Base-by-base conservation (phyloP, 1,284 basidiomycete species). In the Uromyces viciae-fabae region DNA sequence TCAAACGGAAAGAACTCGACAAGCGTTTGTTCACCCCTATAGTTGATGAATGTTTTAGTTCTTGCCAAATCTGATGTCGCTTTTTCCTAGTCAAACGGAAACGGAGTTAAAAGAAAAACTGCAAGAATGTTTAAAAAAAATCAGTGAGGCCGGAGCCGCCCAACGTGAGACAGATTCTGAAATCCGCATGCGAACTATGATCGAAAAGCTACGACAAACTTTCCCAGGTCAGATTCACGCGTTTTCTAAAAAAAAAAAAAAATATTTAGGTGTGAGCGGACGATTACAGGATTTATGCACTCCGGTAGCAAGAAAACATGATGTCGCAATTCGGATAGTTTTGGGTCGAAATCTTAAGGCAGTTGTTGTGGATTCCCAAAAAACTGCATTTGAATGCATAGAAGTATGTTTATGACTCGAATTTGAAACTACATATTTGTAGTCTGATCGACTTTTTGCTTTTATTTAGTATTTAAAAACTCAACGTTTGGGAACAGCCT, bases 331-430 rank as follows among this genome's bases (percentile, higher is more conserved):
- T n/a, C 91, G 92, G 14, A 94, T 95, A n/a, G 91, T 98, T 22
- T 89, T 99, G 1, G 97, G 96, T 0, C 90, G 95, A 81, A 95
- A 99, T 86, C 92, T 95, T 74, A 96, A 99, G 84, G 93, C 95
- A 0, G 91, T 99, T 78, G 93, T 99, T 1, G 95, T 99, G 0
- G 95, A 98, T 84, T 91, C 94, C 83, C 95, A 99, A 88, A 94
- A 93, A 87, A 95, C 94, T 0, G 97, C 94, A 1, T 97, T 98
- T 82, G 94, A 96, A 84, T 99, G 97, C 86, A 98, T 99, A 84
- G 93, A 96, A 88, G 93, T 93, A 82, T 54, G 87, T 85, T 19
- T 31, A 31, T 54, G 52, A 31, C 60, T 17, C 22, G 43, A n/a
- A 14, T n/a, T 64, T 40, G 19, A 46, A 62, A 14, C 58, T 46